Evolutionary conservation across 2,329 filamentous ascomycete genomes (phyloP).

Genomic region (Ascosphaera apis): DNA sequence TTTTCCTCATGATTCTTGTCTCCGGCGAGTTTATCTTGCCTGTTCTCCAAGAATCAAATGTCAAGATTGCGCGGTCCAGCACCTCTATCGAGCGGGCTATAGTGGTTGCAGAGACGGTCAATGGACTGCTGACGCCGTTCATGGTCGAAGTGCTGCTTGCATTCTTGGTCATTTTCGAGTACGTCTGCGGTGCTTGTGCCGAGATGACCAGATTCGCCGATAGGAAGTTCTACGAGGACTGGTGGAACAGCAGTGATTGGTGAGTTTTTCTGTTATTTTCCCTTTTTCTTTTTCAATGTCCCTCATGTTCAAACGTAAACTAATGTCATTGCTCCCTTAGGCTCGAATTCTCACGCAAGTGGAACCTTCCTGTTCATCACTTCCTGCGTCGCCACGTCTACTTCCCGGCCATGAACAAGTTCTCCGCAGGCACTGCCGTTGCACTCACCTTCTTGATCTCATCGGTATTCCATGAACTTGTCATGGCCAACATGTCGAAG

Average conservation of each 20-base stretch:
- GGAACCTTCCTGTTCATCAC: slow-evolving; percentile 94
- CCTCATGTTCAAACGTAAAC: not conserved
- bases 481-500: slow-evolving; percentile 96
- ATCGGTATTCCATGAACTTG: slow-evolving; percentile 73
- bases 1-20: slow-evolving; percentile 76
- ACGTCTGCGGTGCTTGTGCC: slow-evolving; percentile 78
- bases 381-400: slow-evolving; percentile 93
- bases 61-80: slow-evolving; percentile 24
- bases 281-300: not conserved
- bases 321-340: not conserved
- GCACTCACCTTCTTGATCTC: slow-evolving; percentile 80
- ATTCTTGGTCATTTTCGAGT: slow-evolving; percentile 97
- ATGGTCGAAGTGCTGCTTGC: slow-evolving; percentile 90
- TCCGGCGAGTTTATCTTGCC: slow-evolving; percentile 93
- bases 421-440: slow-evolving; percentile 57
- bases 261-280: slow-evolving; percentile 7
- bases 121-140: slow-evolving; percentile 81
- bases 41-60: slow-evolving; percentile 52
- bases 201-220: slow-evolving; percentile 88
- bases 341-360: slow-evolving; percentile 84
- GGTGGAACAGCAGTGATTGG: slow-evolving; percentile 39
- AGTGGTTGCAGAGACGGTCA: slow-evolving; percentile 73
- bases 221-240: slow-evolving; percentile 69
- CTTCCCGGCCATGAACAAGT: slow-evolving; percentile 50
- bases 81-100: slow-evolving; percentile 44